Conservation (phyloP, 208 protist genomes). For the Trypanosoma cruzi region DNA sequence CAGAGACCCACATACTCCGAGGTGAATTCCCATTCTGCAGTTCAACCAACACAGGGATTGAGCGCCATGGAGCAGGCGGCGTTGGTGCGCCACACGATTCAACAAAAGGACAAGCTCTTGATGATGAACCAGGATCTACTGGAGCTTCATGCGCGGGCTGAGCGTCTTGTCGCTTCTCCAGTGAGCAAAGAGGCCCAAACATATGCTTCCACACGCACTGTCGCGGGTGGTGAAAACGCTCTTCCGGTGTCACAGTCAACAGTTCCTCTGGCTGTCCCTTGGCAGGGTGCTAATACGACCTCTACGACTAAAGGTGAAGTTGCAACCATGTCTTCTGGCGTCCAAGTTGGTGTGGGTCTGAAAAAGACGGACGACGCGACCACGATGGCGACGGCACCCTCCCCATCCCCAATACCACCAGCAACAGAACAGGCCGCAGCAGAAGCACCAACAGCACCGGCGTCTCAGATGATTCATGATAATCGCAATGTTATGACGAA, state of each 20-base stretch:
- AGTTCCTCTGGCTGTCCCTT: neutral
- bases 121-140: conserved; percentile 68
- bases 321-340: conserved; percentile 8
- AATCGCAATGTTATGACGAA: neutral
- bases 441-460: neutral
- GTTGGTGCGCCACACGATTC: conserved; percentile 60
- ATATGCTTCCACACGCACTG: neutral
- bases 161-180: conserved; percentile 23
- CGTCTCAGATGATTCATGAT: neutral
- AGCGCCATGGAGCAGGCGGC: conserved; percentile 60
- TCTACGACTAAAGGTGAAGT: conserved; percentile 1
- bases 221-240: neutral
- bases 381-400: conserved; percentile 9
- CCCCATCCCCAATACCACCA: neutral
- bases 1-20: conserved; percentile 9
- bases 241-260: neutral
- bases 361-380: conserved; percentile 19
- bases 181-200: neutral
- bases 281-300: neutral
- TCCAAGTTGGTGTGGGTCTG: conserved; percentile 15
- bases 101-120: conserved; percentile 74
- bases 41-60: conserved; percentile 19
- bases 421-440: neutral
- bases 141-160: conserved; percentile 56
- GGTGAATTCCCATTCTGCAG: neutral